These are phyloP conservation scores for Tieghemostelium lacteum DNA, from an alignment of 78 protist species.

Conservation along the genomic window DNA sequence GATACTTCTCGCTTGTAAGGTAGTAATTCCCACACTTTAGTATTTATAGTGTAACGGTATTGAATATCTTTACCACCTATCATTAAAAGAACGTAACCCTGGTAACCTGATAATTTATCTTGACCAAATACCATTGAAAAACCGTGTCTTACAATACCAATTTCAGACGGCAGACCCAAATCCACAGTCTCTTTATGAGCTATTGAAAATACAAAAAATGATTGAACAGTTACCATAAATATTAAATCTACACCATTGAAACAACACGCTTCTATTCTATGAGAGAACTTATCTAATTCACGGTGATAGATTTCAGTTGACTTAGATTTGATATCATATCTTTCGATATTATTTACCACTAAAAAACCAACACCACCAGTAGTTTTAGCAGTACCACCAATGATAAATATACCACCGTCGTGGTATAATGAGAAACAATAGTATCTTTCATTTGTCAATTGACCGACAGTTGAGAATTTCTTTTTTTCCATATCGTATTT, in stretches of 20 bases:
- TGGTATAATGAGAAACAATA: background rate
- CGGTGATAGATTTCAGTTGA: background rate
- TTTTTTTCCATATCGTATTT: background rate
- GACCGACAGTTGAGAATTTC: background rate
- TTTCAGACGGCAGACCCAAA: background rate
- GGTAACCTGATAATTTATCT: too few relatives aligned
- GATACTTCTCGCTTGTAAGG: too few relatives aligned
- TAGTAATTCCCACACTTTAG: too few relatives aligned
- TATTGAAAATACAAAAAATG: background rate
- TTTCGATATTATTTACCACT: constrained; percentile 15
- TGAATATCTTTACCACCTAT: too few relatives aligned
- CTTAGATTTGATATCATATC: background rate
- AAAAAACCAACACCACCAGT: background rate
- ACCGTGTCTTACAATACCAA: constrained; percentile 6
- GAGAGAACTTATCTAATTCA: background rate
- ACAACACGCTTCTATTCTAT: constrained; percentile 28
- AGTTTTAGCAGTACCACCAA: constrained; percentile 46
- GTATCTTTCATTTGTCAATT: background rate
- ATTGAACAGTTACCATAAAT: background rate
- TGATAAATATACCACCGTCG: background rate
- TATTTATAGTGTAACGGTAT: too few relatives aligned
- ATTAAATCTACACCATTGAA: constrained; percentile 30
- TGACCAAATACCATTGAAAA: constrained; percentile 7
- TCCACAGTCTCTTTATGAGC: background rate
- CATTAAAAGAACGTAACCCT: too few relatives aligned